These are phyloP conservation scores for Entoloma clypeatum DNA, from an alignment of 1,284 basidiomycete genomes.

Conservation along the genomic window DNA sequence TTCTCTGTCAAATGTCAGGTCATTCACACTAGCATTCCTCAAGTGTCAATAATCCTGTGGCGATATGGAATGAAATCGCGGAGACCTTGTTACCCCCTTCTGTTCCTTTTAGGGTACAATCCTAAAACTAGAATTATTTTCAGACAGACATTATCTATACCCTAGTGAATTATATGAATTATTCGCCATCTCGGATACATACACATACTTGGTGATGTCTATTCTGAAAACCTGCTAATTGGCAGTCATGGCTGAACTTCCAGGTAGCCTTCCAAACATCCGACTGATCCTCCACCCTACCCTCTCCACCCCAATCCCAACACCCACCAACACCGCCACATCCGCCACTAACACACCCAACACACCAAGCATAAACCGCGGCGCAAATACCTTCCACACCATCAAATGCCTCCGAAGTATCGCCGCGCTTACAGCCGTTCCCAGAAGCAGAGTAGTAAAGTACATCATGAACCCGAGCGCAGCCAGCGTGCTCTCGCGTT, in stretches of 20 bases:
- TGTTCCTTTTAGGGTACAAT: slow-evolving; percentile 14
- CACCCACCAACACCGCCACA: slow-evolving; percentile 50
- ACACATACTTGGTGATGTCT: background rate
- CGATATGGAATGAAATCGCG: slow-evolving; percentile 45
- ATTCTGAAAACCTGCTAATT: no score
- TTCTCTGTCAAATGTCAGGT: background rate
- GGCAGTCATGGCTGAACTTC: no score
- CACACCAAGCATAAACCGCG: slow-evolving; percentile 83
- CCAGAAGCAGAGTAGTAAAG: slow-evolving; percentile 63
- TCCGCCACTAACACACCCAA: slow-evolving; percentile 52
- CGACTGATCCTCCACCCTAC: slow-evolving; percentile 22
- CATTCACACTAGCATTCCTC: slow-evolving; percentile 3
- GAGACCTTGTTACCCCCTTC: slow-evolving; percentile 19
- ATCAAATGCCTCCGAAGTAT: slow-evolving; percentile 87
- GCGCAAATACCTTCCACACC: slow-evolving; percentile 99
- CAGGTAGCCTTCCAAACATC: slow-evolving; percentile 16
- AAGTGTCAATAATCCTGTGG: slow-evolving; percentile 45
- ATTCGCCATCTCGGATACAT: background rate
- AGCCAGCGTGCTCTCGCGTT: slow-evolving; percentile 43
- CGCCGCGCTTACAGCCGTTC: slow-evolving; percentile 72
- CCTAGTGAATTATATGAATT: background rate
- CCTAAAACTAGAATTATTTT: background rate
- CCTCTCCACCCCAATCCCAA: slow-evolving; percentile 36
- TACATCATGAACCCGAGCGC: slow-evolving; percentile 69
- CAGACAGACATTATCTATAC: background rate